phyloP scores from a whole-genome alignment of 2,329 filamentous ascomycete genomes.

The Onygenales sp. region DNA sequence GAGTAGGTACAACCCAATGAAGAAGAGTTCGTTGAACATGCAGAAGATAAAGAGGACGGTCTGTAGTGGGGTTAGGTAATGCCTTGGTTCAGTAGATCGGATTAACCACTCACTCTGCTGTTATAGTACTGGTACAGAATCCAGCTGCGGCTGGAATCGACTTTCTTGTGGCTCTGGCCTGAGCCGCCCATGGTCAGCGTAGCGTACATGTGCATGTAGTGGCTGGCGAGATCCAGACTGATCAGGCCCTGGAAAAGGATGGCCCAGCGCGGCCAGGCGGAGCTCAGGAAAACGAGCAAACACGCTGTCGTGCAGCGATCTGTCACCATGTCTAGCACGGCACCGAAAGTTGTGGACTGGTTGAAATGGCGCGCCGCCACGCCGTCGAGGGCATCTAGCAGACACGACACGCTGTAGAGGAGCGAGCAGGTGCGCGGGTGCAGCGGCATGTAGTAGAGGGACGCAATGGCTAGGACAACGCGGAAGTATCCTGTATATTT shows the following conservation, averaged over 20 bases:
- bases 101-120: constrained; percentile 64
- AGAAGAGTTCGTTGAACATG: constrained; percentile 87
- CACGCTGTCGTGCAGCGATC: constrained; percentile 96
- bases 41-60: constrained; percentile 86
- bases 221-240: constrained; percentile 83
- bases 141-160: constrained; percentile 80
- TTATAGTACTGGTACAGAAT: constrained; percentile 93
- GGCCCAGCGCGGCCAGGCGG: constrained; percentile 87
- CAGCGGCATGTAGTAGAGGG: constrained; percentile 97
- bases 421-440: constrained; percentile 92
- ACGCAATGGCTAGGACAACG: constrained; percentile 74
- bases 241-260: constrained; percentile 93
- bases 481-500: constrained; percentile 56
- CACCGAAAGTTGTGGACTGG: constrained; percentile 91
- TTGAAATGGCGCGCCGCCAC: constrained; percentile 79
- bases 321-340: constrained; percentile 97
- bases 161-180: constrained; percentile 79
- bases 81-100: neutral
- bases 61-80: constrained; percentile 36
- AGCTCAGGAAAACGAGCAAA: constrained; percentile 85
- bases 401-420: constrained; percentile 79
- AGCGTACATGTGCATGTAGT: constrained; percentile 99
- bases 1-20: constrained; percentile 94
- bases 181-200: constrained; percentile 79
- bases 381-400: constrained; percentile 91